These are phyloP conservation scores for Mesembryanthemum crystallinum DNA, from an alignment of 148 eudicot genomes.

Conservation along the genomic window DNA sequence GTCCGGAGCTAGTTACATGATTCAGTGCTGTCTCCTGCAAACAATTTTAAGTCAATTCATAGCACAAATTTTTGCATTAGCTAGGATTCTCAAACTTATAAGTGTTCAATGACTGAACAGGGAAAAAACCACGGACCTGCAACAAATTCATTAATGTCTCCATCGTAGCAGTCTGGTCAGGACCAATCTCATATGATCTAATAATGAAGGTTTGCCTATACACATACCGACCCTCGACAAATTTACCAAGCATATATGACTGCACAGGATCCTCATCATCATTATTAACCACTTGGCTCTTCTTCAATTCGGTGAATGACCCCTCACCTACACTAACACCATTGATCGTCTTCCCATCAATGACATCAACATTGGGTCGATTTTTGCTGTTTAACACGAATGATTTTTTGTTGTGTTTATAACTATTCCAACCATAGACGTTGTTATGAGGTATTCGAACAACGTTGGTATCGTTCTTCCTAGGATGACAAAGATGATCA, in stretches of 20 bases:
- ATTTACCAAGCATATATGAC: conserved; percentile 51
- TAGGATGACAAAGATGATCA: conserved; percentile 13
- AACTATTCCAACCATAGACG: conserved; percentile 3
- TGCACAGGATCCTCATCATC: conserved; percentile 38
- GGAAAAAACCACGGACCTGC: conserved; percentile 40
- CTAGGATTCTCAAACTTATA: not conserved
- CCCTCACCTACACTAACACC: conserved; percentile 37
- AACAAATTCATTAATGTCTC: conserved; percentile 83
- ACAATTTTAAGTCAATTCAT: too few relatives aligned
- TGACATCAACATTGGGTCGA: conserved; percentile 21
- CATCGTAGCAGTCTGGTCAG: conserved; percentile 87
- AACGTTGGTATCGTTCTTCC: conserved; percentile 24
- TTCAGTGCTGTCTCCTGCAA: conserved; percentile 80
- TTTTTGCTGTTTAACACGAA: conserved; percentile 12
- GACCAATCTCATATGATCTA: conserved; percentile 85
- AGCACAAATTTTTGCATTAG: not conserved
- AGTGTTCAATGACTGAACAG: not conserved
- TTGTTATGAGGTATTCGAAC: conserved; percentile 10
- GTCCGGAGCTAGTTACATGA: conserved; percentile 72
- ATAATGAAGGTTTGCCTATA: conserved; percentile 67
- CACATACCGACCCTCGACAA: conserved; percentile 54
- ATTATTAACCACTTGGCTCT: conserved; percentile 19
- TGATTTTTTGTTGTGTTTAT: not conserved
- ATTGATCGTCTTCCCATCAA: conserved; percentile 59
- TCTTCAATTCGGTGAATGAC: conserved; percentile 28